phyloP scores from a whole-genome alignment of 179 eudicot species.

The Heliamphora pulchella region DNA sequence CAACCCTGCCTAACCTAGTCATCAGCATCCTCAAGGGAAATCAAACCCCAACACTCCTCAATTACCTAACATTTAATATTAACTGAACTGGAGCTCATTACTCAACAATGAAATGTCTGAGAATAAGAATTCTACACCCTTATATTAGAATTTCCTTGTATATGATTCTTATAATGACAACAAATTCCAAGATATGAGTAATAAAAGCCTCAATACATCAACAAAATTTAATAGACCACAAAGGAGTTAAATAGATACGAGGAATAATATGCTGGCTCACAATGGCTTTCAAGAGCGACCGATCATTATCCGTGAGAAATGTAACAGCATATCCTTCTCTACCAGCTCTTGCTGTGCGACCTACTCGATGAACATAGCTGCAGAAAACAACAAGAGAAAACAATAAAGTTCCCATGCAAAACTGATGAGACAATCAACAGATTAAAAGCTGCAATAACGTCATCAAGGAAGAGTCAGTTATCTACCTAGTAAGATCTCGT shows the following conservation, averaged over 20 bases:
- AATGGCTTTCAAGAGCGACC: slow-evolving; percentile 77
- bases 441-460: neutral
- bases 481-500: slow-evolving; percentile 59
- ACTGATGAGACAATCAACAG: neutral
- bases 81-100: neutral
- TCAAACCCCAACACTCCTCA: neutral
- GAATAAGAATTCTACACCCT: neutral
- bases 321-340: slow-evolving; percentile 93
- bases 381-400: slow-evolving; percentile 5
- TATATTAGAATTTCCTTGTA: neutral
- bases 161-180: neutral
- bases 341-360: slow-evolving; percentile 99
- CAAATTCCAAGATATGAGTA: neutral
- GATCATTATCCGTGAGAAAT: slow-evolving; percentile 86
- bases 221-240: neutral
- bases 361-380: slow-evolving; percentile 94
- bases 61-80: neutral
- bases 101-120: neutral
- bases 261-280: slow-evolving; percentile 30
- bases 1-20: neutral
- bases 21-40: neutral
- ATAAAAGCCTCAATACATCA: neutral
- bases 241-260: neutral
- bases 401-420: no score
- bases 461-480: neutral